phyloP scores from a whole-genome alignment of 179 eudicot species.

The Sideroxylon spinosum region DNA sequence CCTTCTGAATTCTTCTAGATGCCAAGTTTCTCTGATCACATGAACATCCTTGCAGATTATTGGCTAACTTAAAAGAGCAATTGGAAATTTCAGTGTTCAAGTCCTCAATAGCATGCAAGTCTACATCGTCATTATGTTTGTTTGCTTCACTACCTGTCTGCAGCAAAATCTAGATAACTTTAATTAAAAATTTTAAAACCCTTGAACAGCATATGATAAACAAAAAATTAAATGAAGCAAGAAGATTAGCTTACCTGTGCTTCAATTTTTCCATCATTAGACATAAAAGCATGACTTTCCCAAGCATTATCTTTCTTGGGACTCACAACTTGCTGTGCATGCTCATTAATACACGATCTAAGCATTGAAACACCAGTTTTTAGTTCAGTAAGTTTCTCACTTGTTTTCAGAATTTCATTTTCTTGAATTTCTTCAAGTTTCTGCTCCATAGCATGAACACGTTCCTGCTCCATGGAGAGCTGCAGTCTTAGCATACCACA shows the following conservation, averaged over 20 bases:
- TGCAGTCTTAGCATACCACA: slow-evolving; percentile 31
- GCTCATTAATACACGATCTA: slow-evolving; percentile 33
- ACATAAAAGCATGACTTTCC: background rate
- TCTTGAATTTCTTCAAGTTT: slow-evolving; percentile 43
- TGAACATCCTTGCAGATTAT: slow-evolving; percentile 14
- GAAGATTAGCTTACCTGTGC: slow-evolving; percentile 35
- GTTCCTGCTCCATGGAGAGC: slow-evolving; percentile 36
- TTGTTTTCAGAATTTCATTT: slow-evolving; percentile 35
- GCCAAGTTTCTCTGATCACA: slow-evolving; percentile 13
- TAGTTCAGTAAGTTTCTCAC: slow-evolving; percentile 50
- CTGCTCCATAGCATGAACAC: slow-evolving; percentile 29
- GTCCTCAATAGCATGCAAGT: slow-evolving; percentile 17
- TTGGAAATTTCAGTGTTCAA: slow-evolving; percentile 19
- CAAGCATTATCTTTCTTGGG: slow-evolving; percentile 1
- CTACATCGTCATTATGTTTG: slow-evolving; percentile 8
- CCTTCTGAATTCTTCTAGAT: slow-evolving; percentile 16
- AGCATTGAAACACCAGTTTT: slow-evolving; percentile 47
- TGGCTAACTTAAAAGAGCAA: slow-evolving; percentile 12
- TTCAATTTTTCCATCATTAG: slow-evolving; percentile 21
- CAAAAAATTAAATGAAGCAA: background rate
- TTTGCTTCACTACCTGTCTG: slow-evolving; percentile 37
- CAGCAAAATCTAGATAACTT: slow-evolving; percentile 21
- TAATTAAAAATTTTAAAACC: slow-evolving; percentile 8
- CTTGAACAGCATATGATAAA: background rate
- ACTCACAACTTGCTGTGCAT: slow-evolving; percentile 18